These are phyloP conservation scores for Wallacemonas sp. DNA, from an alignment of 208 protist species.

Conservation along the genomic window DNA sequence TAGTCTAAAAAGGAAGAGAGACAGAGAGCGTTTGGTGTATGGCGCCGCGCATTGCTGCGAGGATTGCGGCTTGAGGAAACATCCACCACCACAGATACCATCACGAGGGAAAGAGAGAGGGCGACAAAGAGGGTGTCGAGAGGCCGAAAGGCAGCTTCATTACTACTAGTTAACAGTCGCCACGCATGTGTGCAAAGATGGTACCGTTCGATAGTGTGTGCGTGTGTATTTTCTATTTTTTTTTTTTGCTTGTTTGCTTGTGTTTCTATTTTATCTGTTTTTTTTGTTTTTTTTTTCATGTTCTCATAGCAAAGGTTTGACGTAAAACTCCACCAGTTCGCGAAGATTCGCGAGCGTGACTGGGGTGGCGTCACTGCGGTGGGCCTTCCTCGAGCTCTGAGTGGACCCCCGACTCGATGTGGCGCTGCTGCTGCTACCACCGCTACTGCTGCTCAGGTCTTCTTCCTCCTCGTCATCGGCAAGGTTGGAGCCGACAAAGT, in stretches of 20 bases:
- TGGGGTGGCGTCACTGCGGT: background rate
- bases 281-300: background rate
- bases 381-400: background rate
- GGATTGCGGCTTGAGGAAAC: too few species aligned
- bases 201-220: too few species aligned
- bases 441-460: slow-evolving; percentile 30
- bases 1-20: background rate
- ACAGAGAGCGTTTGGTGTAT: background rate
- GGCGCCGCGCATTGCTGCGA: too few species aligned
- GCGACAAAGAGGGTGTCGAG: too few species aligned
- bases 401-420: background rate
- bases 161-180: too few species aligned
- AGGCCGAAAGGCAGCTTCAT: too few species aligned
- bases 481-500: slow-evolving; percentile 46
- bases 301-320: slow-evolving; percentile 37
- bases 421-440: background rate
- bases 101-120: too few species aligned
- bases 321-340: slow-evolving; percentile 42
- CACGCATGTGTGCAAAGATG: too few species aligned
- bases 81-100: too few species aligned
- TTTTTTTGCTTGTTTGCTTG: slow-evolving; percentile 11
- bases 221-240: too few species aligned
- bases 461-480: slow-evolving; percentile 45
- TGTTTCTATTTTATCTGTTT: background rate
- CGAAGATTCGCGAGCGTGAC: slow-evolving; percentile 40